Percentiles rank a stretch among this genome's conserved stretches.
Evolutionary conservation across 2,329 filamentous ascomycete species (phyloP).

Genomic region (Lasiodiplodia theobromae): DNA sequence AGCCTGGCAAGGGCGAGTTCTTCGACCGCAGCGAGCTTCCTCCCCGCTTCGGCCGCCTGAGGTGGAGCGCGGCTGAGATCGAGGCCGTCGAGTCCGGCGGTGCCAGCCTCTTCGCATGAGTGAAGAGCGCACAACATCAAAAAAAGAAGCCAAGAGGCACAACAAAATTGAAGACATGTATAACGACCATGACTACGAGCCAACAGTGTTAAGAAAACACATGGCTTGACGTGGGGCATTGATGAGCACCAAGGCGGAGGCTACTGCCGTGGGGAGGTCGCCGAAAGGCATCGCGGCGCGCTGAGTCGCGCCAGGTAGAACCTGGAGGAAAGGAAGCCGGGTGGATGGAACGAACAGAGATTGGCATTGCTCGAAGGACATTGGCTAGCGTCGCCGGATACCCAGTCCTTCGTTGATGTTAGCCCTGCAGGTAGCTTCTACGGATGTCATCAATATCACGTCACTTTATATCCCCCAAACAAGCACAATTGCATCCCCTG

Average conservation of each 20-base stretch:
- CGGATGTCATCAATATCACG: conserved; percentile 18
- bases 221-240: neutral
- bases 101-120: conserved; percentile 68
- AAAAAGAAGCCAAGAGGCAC: neutral
- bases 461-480: neutral
- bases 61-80: conserved; percentile 83
- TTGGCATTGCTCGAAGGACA: conserved; percentile 7
- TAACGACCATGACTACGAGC: conserved; percentile 9
- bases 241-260: conserved; percentile 8
- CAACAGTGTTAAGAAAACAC: conserved; percentile 2
- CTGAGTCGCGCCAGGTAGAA: conserved; percentile 15
- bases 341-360: conserved; percentile 3
- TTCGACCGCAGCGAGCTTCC: conserved; percentile 93
- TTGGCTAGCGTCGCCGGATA: conserved; percentile 12
- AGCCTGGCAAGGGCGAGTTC: conserved; percentile 74
- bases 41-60: conserved; percentile 76
- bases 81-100: conserved; percentile 95
- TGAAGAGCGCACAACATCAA: neutral
- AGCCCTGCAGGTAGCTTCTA: conserved; percentile 10
- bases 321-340: conserved; percentile 3
- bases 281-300: conserved; percentile 15
- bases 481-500: neutral
- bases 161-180: neutral
- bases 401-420: conserved; percentile 18
- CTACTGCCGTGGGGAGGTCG: conserved; percentile 3